A percentile compares a stretch with the other conserved stretches of the same genome.
Evolutionary conservation across 306 rosid genomes (phyloP).

Genomic region (Pyrus communis): DNA sequence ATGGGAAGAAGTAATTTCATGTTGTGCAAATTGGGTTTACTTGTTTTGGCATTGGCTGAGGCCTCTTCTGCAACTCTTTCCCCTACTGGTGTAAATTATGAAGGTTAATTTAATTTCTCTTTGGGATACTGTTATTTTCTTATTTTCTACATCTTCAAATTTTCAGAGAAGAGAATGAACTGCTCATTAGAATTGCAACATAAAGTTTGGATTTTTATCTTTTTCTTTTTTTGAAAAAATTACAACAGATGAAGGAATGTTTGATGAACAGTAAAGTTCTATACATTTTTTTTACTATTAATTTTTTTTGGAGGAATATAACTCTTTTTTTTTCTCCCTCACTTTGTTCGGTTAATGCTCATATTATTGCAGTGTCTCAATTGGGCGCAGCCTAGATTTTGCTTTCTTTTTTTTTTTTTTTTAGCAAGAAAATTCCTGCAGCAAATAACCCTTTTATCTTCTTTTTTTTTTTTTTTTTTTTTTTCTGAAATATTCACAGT

Average conservation of each 20-base stretch:
- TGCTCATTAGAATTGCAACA: not conserved
- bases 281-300: not conserved
- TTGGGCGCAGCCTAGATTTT: not conserved
- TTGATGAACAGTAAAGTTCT: not conserved
- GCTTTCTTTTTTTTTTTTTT: not conserved
- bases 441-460: not conserved
- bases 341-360: conserved; percentile 1
- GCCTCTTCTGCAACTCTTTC: conserved; percentile 78
- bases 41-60: conserved; percentile 45
- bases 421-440: not conserved
- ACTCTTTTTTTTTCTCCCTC: not conserved
- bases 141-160: not conserved
- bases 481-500: conserved; percentile 37
- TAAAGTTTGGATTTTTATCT: not conserved
- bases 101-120: conserved; percentile 48
- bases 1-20: conserved; percentile 38
- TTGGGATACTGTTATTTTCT: not conserved
- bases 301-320: not conserved
- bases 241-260: not conserved
- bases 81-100: conserved; percentile 91
- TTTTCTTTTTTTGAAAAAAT: not conserved
- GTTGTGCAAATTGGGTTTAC: conserved; percentile 42
- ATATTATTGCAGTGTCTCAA: not conserved
- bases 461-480: not conserved
- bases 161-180: not conserved